Base-by-base conservation (phyloP, 768 basidiomycete species). In the Pulveroboletus sp. region DNA sequence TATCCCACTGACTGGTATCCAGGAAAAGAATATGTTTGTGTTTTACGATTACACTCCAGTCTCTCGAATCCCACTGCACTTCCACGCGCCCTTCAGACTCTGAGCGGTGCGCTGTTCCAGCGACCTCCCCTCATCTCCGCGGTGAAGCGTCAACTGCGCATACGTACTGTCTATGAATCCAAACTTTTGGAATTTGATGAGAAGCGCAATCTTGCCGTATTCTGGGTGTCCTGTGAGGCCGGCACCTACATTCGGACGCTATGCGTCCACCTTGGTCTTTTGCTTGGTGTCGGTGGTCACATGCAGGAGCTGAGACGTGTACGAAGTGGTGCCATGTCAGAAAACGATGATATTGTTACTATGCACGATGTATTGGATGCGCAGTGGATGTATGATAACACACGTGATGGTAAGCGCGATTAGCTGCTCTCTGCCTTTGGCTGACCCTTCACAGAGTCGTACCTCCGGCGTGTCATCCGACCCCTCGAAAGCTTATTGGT, bases 351-450 rank as follows among this genome's bases (percentile, higher is more conserved):
- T 59, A 93, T 97, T 62, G 96, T 98, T 52, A 94, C 95, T 19
- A 99, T 99, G 96, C 96, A 99, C 71, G 96, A 99, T 67, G 95
- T 99, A 24, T 73, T 99, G 72, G 96, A 99, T 68, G 96, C 96
- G 12, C 96, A 98, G 62, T 99, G 95, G 94, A 70, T 86, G 64
- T 98, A 95, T 67, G 96, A 99, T 68, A 97, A 95, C 69, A 96
- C 89, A 4, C 79, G 94, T 32, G 96, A 99, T 70, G 94, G 94
- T 93, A 56, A 39, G 79, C 45, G 23, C 31, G 30, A 34, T 53
- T 31, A 22, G 30, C 52, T 49, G 5, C 29, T 24, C 39, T 37
- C 39, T 55, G 42, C 44, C 43, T 51, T 14, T 5, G 13, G 23
- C 58, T 64, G 45, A 65, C 43, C 12, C 22, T 47, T 29, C 19